Evolutionary conservation across 805 yeast species (phyloP).

Genomic region (Metschnikowia continentalis): DNA sequence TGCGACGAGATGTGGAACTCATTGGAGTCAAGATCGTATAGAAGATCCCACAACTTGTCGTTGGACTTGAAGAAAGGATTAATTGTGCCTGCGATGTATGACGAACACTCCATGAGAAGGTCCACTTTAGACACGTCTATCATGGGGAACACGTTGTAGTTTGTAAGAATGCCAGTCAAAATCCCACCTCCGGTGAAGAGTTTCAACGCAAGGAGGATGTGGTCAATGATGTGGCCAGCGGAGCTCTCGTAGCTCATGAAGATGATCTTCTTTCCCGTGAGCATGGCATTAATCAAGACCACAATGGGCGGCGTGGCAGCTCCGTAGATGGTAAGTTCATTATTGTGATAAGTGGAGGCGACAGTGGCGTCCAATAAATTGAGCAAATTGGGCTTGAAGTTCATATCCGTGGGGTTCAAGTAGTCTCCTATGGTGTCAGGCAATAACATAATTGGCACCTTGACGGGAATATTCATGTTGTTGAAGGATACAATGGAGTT

Average conservation of each 20-base stretch:
- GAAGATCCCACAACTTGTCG: slow-evolving; percentile 54
- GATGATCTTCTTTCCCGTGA: slow-evolving; percentile 39
- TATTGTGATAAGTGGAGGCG: slow-evolving; percentile 31
- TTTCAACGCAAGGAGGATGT: slow-evolving; percentile 36
- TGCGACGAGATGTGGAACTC: slow-evolving; percentile 32
- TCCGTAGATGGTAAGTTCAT: slow-evolving; percentile 52
- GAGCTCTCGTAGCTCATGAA: slow-evolving; percentile 38
- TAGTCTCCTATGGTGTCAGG: slow-evolving; percentile 44
- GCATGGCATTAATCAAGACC: slow-evolving; percentile 33
- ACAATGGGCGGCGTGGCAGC: slow-evolving; percentile 46
- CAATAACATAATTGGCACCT: slow-evolving; percentile 37
- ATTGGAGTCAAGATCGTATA: slow-evolving; percentile 55
- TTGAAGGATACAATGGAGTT: slow-evolving; percentile 37
- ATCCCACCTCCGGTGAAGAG: slow-evolving; percentile 43
- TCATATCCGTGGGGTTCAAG: slow-evolving; percentile 42
- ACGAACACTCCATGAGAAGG: slow-evolving; percentile 36
- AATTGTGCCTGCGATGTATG: slow-evolving; percentile 61
- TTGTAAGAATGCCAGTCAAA: slow-evolving; percentile 34
- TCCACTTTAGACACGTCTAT: slow-evolving; percentile 59
- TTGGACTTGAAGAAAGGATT: slow-evolving; percentile 59
- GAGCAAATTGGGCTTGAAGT: slow-evolving; percentile 37
- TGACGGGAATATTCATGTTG: slow-evolving; percentile 42
- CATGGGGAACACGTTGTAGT: slow-evolving; percentile 50
- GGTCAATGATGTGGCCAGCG: slow-evolving; percentile 39
- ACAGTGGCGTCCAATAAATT: slow-evolving; percentile 33